Base-by-base conservation (phyloP, 306 rosid genomes). In the Trifolium repens region DNA sequence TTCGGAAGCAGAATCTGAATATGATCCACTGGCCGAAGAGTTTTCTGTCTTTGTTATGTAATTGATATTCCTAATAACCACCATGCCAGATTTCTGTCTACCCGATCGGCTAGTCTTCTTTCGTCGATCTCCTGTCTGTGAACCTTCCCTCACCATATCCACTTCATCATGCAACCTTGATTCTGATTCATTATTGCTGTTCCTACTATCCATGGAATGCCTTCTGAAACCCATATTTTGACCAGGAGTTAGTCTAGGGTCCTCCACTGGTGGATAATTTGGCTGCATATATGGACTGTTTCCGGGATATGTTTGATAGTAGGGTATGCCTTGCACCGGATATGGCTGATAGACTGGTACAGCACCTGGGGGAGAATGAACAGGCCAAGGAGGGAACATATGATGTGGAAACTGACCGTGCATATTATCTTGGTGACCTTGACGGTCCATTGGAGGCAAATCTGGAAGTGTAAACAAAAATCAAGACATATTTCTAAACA, bases 311-410 rank as follows among this genome's bases (percentile, higher is more conserved):
- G 87, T 68, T 75, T 81, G 98, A 82, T 88, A 96, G 83, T 90
- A 96, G 69, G 98, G 98, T 83, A 96, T 90, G 81, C 99, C 99
- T 77, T 91, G 98, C 85, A 94, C 86, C 43, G 97, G 91, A 86
- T 88, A 96, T 73, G 93, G 86, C 67, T 73, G 98, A 88, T 73
- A 92, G 78, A 83, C 89, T 4, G 99, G 99, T 6, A 88, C 22
- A 37, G 92, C 57, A 37, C 98, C 96, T 1, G 93, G 90, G 37
- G 97, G 88, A 86, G 96, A 88, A 84, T 92, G 94, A 80, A 92
- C 69, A 73, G 97, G 98, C 99, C 99, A 96, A 47, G 96, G 90
- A 81, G 98, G 92, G 69, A 71, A 90, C 91, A 96, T 84, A 55
- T 86, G 94, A 78, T 74, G 97, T n/a, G 96, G 97, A 86, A 85